Conservation (phyloP, 345 rosid species). For the Excoecaria cochinchinensis region DNA sequence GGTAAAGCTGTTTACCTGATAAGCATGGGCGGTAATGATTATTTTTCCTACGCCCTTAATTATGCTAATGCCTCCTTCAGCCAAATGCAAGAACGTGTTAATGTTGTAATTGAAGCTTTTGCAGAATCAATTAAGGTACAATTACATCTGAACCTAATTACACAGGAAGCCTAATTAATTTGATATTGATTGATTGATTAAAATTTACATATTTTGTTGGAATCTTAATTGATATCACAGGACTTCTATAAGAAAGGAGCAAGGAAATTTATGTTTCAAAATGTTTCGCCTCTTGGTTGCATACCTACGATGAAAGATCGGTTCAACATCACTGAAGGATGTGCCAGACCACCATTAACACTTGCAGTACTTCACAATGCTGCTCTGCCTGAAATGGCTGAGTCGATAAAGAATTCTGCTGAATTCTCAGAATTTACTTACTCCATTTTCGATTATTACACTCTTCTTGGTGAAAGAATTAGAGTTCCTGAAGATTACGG, state of each 20-base stretch:
- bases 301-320: neutral
- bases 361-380: neutral
- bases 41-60: neutral
- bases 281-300: neutral
- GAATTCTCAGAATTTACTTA: neutral
- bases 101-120: neutral
- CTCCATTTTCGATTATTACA: neutral
- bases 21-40: neutral
- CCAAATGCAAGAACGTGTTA: neutral
- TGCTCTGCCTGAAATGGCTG: neutral
- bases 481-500: neutral
- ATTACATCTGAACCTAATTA: neutral
- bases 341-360: neutral
- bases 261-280: slow-evolving; percentile 5
- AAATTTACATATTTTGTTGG: too few species aligned
- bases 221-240: neutral
- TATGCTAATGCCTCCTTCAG: neutral
- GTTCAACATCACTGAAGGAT: neutral
- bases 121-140: neutral
- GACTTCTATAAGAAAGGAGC: neutral
- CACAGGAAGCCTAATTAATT: neutral
- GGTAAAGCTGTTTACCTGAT: neutral
- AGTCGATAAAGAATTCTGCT: neutral
- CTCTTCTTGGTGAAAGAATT: neutral
- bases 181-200: too few species aligned